Conservation (phyloP, 1,284 basidiomycete species). For the Apiotrichum veenhuisii region DNA sequence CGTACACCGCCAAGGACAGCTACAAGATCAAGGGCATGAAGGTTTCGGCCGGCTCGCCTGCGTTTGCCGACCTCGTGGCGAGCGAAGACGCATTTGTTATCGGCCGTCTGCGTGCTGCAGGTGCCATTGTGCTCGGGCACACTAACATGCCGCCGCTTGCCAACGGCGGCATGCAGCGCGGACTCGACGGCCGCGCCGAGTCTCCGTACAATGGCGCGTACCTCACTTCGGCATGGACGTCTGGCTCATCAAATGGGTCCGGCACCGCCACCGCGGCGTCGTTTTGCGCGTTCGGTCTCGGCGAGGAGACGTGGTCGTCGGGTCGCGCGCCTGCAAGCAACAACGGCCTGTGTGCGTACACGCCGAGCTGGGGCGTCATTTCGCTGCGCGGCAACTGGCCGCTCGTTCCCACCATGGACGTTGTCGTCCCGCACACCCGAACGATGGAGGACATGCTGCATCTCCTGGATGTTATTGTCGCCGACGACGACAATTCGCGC, state of each 20-base stretch:
- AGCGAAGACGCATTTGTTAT: slow-evolving; percentile 6
- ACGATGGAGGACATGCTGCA: slow-evolving; percentile 9
- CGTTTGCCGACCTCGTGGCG: slow-evolving; percentile 9
- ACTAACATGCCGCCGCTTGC: slow-evolving; percentile 14
- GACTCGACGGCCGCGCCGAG: slow-evolving; percentile 14
- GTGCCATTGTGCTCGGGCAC: slow-evolving; percentile 6
- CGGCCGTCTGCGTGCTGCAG: background rate
- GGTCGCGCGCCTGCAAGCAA: slow-evolving; percentile 10
- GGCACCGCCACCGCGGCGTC: slow-evolving; percentile 10
- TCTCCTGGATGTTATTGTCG: slow-evolving; percentile 7
- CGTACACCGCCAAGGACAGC: slow-evolving; percentile 11
- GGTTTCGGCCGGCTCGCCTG: slow-evolving; percentile 7
- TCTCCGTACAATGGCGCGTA: slow-evolving; percentile 9
- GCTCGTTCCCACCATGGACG: slow-evolving; percentile 12
- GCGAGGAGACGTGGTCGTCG: slow-evolving; percentile 12
- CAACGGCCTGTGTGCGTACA: slow-evolving; percentile 13
- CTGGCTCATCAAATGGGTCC: slow-evolving; percentile 9
- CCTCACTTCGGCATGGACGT: slow-evolving; percentile 11
- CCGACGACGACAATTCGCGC: background rate
- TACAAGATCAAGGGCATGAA: slow-evolving; percentile 6
- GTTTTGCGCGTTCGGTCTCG: slow-evolving; percentile 12
- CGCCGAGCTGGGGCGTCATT: slow-evolving; percentile 11
- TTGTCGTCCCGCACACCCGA: slow-evolving; percentile 13
- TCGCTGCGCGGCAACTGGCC: slow-evolving; percentile 14
- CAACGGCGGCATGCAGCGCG: slow-evolving; percentile 15